These are phyloP conservation scores for Lentithecium fluviatile DNA, from an alignment of 495 filamentous ascomycete species.

Conservation along the genomic window DNA sequence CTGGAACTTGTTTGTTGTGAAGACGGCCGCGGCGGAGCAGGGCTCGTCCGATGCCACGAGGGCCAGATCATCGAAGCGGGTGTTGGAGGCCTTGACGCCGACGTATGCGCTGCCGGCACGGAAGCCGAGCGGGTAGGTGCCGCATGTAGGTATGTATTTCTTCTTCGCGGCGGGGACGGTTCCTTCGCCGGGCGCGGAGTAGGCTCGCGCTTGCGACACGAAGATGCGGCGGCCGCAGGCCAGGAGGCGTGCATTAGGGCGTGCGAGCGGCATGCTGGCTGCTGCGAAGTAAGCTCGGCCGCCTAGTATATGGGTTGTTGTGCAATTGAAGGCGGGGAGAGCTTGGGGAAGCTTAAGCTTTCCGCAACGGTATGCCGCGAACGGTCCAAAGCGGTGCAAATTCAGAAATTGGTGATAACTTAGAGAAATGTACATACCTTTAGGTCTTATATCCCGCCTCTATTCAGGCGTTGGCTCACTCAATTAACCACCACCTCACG, in stretches of 20 bases:
- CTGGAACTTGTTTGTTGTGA: constrained; percentile 98
- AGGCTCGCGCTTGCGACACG: constrained; percentile 36
- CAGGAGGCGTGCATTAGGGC: constrained; percentile 21
- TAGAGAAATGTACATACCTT: no score
- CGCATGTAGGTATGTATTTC: constrained; percentile 83
- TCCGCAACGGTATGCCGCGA: no score
- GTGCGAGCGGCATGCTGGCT: constrained; percentile 25
- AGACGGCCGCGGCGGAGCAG: constrained; percentile 89
- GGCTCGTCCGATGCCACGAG: constrained; percentile 83
- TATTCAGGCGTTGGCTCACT: no score
- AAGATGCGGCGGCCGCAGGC: background rate
- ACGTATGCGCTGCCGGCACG: constrained; percentile 82
- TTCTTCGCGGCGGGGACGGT: constrained; percentile 50
- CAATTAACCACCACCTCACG: no score
- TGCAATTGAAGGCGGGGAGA: no score
- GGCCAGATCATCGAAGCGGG: constrained; percentile 81
- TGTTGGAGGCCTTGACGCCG: constrained; percentile 91
- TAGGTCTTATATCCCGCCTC: no score
- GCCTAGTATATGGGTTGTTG: no score
- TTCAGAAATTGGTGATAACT: no score
- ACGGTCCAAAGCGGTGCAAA: no score
- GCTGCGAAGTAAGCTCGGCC: no score
- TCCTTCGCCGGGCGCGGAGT: constrained; percentile 43
- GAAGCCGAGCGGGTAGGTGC: constrained; percentile 89
- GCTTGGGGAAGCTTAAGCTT: no score